phyloP scores from a whole-genome alignment of 257 asterid species.

The Nicotiana undulata region DNA sequence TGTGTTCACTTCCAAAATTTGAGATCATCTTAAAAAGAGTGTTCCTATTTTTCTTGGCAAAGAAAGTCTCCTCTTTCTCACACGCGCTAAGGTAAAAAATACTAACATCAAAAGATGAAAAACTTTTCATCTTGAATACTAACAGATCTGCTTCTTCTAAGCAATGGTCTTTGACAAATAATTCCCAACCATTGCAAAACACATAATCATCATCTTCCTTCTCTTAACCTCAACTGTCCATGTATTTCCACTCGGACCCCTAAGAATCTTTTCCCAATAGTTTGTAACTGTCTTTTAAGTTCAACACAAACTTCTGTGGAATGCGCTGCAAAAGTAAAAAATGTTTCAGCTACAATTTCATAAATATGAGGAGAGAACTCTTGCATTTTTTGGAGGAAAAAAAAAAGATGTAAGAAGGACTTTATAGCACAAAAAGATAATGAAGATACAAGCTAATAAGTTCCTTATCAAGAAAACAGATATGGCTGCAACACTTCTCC shows the following conservation, averaged over 20 bases:
- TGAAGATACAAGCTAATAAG: neutral
- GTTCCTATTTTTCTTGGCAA: neutral
- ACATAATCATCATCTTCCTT: neutral
- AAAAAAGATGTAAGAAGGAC: too few species aligned
- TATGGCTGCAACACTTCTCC: neutral
- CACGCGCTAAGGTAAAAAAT: neutral
- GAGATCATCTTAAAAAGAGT: too few species aligned
- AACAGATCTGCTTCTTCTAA: too few species aligned
- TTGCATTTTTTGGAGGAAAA: too few species aligned
- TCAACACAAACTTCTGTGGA: neutral
- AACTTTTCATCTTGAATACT: too few species aligned
- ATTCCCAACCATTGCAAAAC: constrained; percentile 5
- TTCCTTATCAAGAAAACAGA: neutral
- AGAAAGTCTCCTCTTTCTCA: neutral
- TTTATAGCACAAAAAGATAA: too few species aligned
- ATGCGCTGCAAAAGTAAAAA: neutral
- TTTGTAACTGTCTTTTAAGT: neutral
- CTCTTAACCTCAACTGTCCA: neutral
- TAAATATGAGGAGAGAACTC: neutral
- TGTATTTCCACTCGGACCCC: neutral
- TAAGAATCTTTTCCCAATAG: neutral
- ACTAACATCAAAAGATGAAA: neutral
- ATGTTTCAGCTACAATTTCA: neutral
- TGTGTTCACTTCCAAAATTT: too few species aligned
- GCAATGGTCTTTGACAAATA: neutral